Evolutionary conservation across 202 grass and related monocot genomes (phyloP), one percentile per base, ranked within the genome.

Genomic region (Dendrocalamus latiflorus): DNA sequence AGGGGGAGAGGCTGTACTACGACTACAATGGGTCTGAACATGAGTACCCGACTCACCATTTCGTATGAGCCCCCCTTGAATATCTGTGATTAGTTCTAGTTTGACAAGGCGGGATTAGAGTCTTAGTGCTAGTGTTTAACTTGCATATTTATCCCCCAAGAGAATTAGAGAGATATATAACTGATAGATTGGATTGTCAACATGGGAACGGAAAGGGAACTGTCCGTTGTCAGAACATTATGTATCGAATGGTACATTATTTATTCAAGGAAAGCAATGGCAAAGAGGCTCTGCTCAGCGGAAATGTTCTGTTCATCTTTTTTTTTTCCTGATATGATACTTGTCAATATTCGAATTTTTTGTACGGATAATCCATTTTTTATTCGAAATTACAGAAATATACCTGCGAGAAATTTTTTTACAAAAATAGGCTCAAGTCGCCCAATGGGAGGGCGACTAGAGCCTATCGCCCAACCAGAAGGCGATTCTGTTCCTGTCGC

Each of bases 41-140:
- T 9, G 96, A 98, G 83, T 98, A 98, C 81, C 96, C 96, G 11
- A 98, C 96, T 42, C 92, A 98, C 72, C 91, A 98, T 91, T 98
- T 98, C 81, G 92, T 98, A 43, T 98, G 87, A 84, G 37, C 44
- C 25, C 18, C n/a, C 11, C 63, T 44, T 43, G 25, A 14, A 13
- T 4, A 61, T 56, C 1, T 58, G 54, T 45, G 22, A 57, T 8
- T 38, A 66, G 3, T 75, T 17, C 45, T 15, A 39, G 22, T 60
- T 42, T 30, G 7, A 17, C 5, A 24, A 65, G 6, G 58, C 5
- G 24, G 25, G 65, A 58, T 56, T 51, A 51, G 49, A 51, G 16
- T 15, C 49, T 51, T 36, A 36, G 13, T 67, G 73, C 42, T 50
- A 50, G 20, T 36, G 6, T 22, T 25, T 76, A 53, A 53, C 22